These are phyloP conservation scores for Lentinula guzmanii DNA, from an alignment of 768 basidiomycete genomes.

Conservation along the genomic window DNA sequence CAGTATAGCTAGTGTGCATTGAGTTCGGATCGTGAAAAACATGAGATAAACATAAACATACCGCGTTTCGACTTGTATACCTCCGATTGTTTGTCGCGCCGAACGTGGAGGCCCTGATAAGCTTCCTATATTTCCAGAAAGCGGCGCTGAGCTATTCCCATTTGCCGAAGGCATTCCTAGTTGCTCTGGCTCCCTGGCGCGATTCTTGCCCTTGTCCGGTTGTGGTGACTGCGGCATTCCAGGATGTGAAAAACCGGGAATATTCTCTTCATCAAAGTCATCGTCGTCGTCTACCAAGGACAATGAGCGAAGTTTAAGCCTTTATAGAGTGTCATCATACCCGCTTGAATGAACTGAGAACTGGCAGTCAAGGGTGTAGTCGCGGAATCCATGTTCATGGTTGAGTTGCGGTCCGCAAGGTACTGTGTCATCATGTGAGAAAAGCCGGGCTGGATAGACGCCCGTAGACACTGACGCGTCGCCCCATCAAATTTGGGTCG, in stretches of 20 bases:
- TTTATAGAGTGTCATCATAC: slow-evolving; percentile 23
- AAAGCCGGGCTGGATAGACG: not conserved
- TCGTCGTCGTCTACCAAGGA: slow-evolving; percentile 61
- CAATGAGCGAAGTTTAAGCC: slow-evolving; percentile 7
- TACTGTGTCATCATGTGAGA: slow-evolving; percentile 19
- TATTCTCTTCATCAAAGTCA: slow-evolving; percentile 75
- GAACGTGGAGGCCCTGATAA: slow-evolving; percentile 31
- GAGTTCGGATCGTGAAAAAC: not conserved
- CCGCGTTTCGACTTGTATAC: slow-evolving; percentile 86
- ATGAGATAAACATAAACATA: slow-evolving; percentile 36
- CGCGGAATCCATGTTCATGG: slow-evolving; percentile 30
- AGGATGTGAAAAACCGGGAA: slow-evolving; percentile 75
- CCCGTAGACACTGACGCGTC: slow-evolving; percentile 48
- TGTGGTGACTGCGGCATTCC: slow-evolving; percentile 31
- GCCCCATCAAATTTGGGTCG: slow-evolving; percentile 10
- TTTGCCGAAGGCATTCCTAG: slow-evolving; percentile 33
- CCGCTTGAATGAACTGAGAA: slow-evolving; percentile 80
- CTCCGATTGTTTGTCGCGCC: slow-evolving; percentile 69
- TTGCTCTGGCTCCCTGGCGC: slow-evolving; percentile 52
- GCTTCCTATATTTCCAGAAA: slow-evolving; percentile 74
- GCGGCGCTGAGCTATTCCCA: slow-evolving; percentile 24
- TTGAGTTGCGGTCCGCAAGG: not conserved
- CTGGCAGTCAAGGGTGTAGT: slow-evolving; percentile 50
- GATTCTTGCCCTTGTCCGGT: slow-evolving; percentile 66
- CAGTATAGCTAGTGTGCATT: slow-evolving; percentile 57